Conservation (phyloP, 495 filamentous ascomycete genomes). For the Chaetomium cochliodes region DNA sequence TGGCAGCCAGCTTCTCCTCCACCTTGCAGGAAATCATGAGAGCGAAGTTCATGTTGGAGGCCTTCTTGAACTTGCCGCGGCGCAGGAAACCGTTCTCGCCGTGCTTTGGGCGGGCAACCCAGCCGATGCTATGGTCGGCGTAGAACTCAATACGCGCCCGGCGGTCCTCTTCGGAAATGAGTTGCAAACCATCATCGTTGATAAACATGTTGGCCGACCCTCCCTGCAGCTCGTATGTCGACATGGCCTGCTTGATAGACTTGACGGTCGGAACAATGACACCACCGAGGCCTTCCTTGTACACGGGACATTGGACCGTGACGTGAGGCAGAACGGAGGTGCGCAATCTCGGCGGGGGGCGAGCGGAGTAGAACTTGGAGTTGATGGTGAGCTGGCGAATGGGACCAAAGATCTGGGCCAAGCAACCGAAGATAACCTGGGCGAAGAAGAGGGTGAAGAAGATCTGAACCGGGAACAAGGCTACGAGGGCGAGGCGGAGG, state of each 20-base stretch:
- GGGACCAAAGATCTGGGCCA: constrained; percentile 73
- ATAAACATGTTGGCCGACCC: constrained; percentile 79
- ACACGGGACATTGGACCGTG: constrained; percentile 70
- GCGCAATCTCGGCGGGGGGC: constrained; percentile 57
- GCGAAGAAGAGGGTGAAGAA: constrained; percentile 79
- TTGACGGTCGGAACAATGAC: constrained; percentile 68
- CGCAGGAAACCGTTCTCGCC: constrained; percentile 62
- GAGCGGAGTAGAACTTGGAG: constrained; percentile 75
- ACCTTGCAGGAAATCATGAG: constrained; percentile 73
- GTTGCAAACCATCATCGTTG: constrained; percentile 76
- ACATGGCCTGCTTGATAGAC: constrained; percentile 70
- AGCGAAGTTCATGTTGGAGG: constrained; percentile 82
- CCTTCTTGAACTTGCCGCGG: constrained; percentile 70
- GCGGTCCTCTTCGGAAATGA: constrained; percentile 64
- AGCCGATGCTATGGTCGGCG: constrained; percentile 73
- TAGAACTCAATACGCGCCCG: constrained; percentile 65
- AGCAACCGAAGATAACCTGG: constrained; percentile 70
- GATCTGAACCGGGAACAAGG: constrained; percentile 65
- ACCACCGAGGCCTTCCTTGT: constrained; percentile 65
- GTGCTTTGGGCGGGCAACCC: constrained; percentile 68
- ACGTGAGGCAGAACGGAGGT: constrained; percentile 59
- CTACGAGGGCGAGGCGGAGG: constrained; percentile 59
- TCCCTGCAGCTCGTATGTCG: constrained; percentile 76
- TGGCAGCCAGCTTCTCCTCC: constrained; percentile 61
- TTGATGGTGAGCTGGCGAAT: constrained; percentile 69